Conservation (phyloP, 257 asterid genomes). For the Rauvolfia tetraphylla region DNA sequence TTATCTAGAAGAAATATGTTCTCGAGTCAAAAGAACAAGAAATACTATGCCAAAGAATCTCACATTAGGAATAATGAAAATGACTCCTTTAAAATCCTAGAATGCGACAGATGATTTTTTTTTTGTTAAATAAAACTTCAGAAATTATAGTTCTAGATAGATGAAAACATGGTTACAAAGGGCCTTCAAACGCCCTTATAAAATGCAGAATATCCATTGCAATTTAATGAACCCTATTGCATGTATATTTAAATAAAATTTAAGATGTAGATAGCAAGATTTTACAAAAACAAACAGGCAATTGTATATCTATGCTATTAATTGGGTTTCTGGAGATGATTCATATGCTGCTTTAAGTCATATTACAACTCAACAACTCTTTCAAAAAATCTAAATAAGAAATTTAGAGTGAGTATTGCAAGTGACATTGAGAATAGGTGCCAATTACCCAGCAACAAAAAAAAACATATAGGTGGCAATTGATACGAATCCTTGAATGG, state of each 20-base stretch:
- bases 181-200: neutral
- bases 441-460: too few species aligned
- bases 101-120: neutral
- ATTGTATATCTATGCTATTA: neutral
- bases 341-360: neutral
- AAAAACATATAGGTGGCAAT: too few species aligned
- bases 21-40: neutral
- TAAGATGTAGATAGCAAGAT: neutral
- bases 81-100: neutral
- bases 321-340: neutral
- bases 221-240: too few species aligned
- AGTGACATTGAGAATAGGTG: neutral
- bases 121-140: neutral
- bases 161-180: neutral
- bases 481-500: neutral
- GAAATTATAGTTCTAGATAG: neutral
- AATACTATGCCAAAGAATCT: neutral
- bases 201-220: neutral
- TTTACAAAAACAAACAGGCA: neutral
- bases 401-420: neutral
- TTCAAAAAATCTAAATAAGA: neutral
- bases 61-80: neutral
- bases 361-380: neutral
- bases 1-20: too few species aligned
- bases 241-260: neutral